Conservation (phyloP, 2,329 filamentous ascomycete species). For the Ceratocystis eucalypticola region DNA sequence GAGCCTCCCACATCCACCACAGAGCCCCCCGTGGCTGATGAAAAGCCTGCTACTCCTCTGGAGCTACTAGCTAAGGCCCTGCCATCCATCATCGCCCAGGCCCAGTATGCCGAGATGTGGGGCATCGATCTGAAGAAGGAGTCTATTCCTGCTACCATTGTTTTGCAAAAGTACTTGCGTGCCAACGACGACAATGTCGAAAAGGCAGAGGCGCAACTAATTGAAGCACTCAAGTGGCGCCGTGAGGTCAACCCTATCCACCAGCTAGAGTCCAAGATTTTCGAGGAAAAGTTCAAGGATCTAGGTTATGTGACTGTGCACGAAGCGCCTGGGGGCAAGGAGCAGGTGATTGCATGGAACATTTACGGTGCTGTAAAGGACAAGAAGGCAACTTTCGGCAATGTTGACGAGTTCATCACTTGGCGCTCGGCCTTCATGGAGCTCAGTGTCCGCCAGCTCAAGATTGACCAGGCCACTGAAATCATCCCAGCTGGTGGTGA, state of each 20-base stretch:
- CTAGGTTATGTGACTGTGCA: conserved; percentile 74
- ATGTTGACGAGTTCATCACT: conserved; percentile 72
- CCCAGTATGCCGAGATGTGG: conserved; percentile 69
- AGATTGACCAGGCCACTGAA: conserved; percentile 52
- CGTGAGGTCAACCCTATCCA: conserved; percentile 59
- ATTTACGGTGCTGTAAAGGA: conserved; percentile 80
- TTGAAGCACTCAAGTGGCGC: conserved; percentile 69
- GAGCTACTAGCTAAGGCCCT: conserved; percentile 45
- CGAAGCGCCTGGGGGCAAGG: conserved; percentile 39
- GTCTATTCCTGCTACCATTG: conserved; percentile 64
- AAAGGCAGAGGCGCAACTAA: conserved; percentile 65
- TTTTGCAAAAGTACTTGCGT: conserved; percentile 86
- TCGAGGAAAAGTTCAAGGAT: conserved; percentile 59
- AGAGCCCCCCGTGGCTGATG: not conserved
- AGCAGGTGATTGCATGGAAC: conserved; percentile 73
- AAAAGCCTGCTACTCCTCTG: conserved; percentile 30
- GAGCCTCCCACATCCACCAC: conserved; percentile 17
- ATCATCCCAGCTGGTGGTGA: conserved; percentile 58
- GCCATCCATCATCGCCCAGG: conserved; percentile 40
- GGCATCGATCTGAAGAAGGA: conserved; percentile 53
- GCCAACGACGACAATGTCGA: conserved; percentile 67
- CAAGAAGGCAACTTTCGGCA: conserved; percentile 68
- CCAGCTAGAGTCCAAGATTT: conserved; percentile 48
- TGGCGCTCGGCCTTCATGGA: conserved; percentile 92
- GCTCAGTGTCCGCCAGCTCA: conserved; percentile 60